phyloP scores from a whole-genome alignment of 495 filamentous ascomycete genomes.

The Talaromyces nanjingensis region DNA sequence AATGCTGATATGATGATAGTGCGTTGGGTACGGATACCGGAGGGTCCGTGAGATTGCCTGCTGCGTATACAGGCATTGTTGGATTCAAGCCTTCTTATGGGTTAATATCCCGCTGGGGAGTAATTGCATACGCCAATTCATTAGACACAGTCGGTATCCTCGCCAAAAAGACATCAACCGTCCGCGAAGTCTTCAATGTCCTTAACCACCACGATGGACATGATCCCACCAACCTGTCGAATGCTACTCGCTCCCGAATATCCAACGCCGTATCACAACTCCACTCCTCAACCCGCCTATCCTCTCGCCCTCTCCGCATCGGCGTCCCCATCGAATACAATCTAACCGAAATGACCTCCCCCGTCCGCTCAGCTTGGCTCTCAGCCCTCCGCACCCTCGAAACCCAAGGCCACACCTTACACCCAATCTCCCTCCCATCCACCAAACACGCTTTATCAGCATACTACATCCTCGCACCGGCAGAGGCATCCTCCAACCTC shows the following conservation, averaged over 20 bases:
- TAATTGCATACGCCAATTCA: slow-evolving; percentile 92
- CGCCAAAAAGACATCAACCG: slow-evolving; percentile 39
- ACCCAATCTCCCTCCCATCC: slow-evolving; percentile 72
- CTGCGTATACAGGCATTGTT: slow-evolving; percentile 79
- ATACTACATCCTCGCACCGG: slow-evolving; percentile 92
- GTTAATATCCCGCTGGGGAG: slow-evolving; percentile 75
- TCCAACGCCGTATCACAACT: slow-evolving; percentile 17
- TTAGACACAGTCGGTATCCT: slow-evolving; percentile 90
- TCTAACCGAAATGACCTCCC: slow-evolving; percentile 65
- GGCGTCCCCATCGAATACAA: slow-evolving; percentile 87
- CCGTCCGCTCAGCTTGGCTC: slow-evolving; percentile 64
- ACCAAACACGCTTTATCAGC: slow-evolving; percentile 81
- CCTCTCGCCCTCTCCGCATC: slow-evolving; percentile 41
- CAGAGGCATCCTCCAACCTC: slow-evolving; percentile 95
- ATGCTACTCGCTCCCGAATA: slow-evolving; percentile 42
- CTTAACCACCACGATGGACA: slow-evolving; percentile 57
- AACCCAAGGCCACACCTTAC: slow-evolving; percentile 57
- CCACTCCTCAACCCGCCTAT: slow-evolving; percentile 23
- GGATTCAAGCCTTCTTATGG: slow-evolving; percentile 95
- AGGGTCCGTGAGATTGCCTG: slow-evolving; percentile 85
- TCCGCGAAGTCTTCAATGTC: slow-evolving; percentile 47
- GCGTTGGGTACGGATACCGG: slow-evolving; percentile 94
- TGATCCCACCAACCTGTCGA: slow-evolving; percentile 71
- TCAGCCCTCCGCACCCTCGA: slow-evolving; percentile 49
- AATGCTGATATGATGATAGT: slow-evolving; percentile 20